These are phyloP conservation scores for Monilinia vaccinii-corymbosi DNA, from an alignment of 2,329 filamentous ascomycete species.

Conservation along the genomic window DNA sequence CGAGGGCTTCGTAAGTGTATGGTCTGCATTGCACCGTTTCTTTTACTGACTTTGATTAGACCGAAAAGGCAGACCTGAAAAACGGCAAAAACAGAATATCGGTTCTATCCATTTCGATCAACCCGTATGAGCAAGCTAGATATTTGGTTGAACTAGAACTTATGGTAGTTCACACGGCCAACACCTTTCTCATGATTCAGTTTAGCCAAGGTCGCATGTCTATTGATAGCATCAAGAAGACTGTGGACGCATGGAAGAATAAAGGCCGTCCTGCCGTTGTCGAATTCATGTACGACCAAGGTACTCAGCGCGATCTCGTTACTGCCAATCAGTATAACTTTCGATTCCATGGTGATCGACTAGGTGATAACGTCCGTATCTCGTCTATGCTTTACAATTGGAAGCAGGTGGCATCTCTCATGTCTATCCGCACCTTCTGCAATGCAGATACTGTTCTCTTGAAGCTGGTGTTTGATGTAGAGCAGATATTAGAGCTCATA, in stretches of 20 bases:
- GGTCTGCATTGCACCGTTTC: not conserved
- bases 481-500: conserved; percentile 40
- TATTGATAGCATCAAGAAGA: conserved; percentile 26
- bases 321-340: conserved; percentile 36
- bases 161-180: conserved; percentile 26
- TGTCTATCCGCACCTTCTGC: conserved; percentile 42
- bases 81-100: conserved; percentile 14
- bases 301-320: conserved; percentile 40
- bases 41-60: conserved; percentile 14
- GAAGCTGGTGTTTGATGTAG: conserved; percentile 40
- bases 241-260: conserved; percentile 31
- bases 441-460: conserved; percentile 38
- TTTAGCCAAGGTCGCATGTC: conserved; percentile 26
- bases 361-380: conserved; percentile 32
- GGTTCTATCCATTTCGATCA: conserved; percentile 22
- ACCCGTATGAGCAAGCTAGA: conserved; percentile 24
- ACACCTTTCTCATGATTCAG: conserved; percentile 28
- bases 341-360: conserved; percentile 36
- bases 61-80: conserved; percentile 27
- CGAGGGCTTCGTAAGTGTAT: conserved; percentile 25
- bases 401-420: conserved; percentile 37
- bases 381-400: conserved; percentile 38
- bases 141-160: conserved; percentile 28
- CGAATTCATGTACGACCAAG: conserved; percentile 44
- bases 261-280: conserved; percentile 39